Evolutionary conservation across 1,139 yeast genomes (phyloP), one percentile per base, ranked within the genome.

Genomic region (Magnusiomyces sp.): DNA sequence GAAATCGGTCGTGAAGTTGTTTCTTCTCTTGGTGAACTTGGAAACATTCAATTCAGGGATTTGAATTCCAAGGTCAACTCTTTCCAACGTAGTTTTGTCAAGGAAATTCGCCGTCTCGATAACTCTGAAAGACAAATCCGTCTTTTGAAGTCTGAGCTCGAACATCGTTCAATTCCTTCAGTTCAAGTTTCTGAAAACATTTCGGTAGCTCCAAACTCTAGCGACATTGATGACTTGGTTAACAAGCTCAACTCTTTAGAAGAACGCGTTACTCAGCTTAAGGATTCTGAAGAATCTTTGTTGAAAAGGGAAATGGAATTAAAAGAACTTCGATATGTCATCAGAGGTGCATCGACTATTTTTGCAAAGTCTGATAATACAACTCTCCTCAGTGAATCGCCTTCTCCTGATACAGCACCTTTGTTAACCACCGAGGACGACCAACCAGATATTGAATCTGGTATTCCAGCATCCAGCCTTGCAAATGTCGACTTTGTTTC

Each of bases 1-100:
- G 99, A 92, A 66, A 80, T 89, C 55, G 85, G 95, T 11, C 75
- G 97, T 55, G 95, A 90, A 55, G 82, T 89, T 54, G 95, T 89
- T n/a, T 80, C 83, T 46, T 77, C 84, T 1, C 70, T 92, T 47
- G 99, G 98, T 16, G 81, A 82, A 56, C 71, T 85, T 52, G 96
- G 96, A 1, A 72, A 78, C 52, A 87, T 92, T 29, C 97, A 94
- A 63, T 89, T 92, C 66, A 76, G 96, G 53, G 54, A 51, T 42
- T 57, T 63, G 46, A 92, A 92, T 67, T 72, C 83, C 40, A 80
- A 78, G 61, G 79, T 88, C 50, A 83, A 84, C 52, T 76, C 90
- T 11, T 92, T 92, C 69, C 98, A 92, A 67, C 74, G 98, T 55
- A 80, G 95, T 0, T 92, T 84, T 64, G 89, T 92, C 46, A 76